Evolutionary conservation across 192 early-diverging fungal species (phyloP), one percentile per base, ranked within the genome.

Genomic region (Backusella mclennaniae): DNA sequence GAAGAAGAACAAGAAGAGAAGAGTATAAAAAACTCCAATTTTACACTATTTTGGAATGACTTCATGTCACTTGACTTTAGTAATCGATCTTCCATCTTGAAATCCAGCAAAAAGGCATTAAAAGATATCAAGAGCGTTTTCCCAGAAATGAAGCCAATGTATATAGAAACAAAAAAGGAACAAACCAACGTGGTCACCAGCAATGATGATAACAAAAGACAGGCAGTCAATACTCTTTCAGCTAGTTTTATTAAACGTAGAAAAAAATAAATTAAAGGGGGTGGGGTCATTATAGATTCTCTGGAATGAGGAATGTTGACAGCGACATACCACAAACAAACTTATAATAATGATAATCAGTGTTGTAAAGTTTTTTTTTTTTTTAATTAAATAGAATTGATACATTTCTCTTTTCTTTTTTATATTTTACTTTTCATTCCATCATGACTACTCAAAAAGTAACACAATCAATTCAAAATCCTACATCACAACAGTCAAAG

Each of bases 41-140:
- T 74, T 23, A 74, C 73, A 11, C 3, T n/a, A 41, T 66, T 74
- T 44, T 74, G 73, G 73, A 74, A 74, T 38, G 41, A 38, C 12
- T 66, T 74, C 35, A 74, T 74, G 73, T 36, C 35, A 38, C 73
- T 74, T 39, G 35, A 66, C n/a, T 74, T 74, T 31, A 15, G 29
- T 63, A 17, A 36, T 66, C 17, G n/a, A 59, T 11, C 56, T 36
- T 12, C 52, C 9, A 66, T 74, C 12, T 17, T 71, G 23, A 36
- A 44, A 49, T 71, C 70, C 42, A 71, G 39, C 4, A 36, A 74
- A 35, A 63, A 39, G 19, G 52, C 56, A 15, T 66, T 26, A 6
- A 26, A 66, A 5, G 52, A 74, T 29, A 56, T 74, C 15, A 66
- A 74, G 23, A 9, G 12, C 12, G 41, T 66, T 39, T 66, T 74